A percentile compares a stretch with the other conserved stretches of the same genome.
Evolutionary conservation across 2,329 filamentous ascomycete genomes (phyloP).

Genomic region (Ophiostoma populinum): DNA sequence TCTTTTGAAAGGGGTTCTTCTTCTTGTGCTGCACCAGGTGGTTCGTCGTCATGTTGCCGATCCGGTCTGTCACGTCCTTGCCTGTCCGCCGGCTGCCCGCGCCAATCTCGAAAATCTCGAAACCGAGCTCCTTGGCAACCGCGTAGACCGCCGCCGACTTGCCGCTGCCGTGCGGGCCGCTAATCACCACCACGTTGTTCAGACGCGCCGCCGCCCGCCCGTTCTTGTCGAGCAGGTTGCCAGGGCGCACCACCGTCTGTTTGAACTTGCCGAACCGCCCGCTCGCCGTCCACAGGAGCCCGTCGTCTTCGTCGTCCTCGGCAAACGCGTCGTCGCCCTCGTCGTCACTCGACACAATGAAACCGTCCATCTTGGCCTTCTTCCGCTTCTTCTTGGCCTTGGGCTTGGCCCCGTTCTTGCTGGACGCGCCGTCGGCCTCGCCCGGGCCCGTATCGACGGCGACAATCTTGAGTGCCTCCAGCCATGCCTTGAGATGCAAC

Average conservation of each 20-base stretch:
- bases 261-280: slow-evolving; percentile 22
- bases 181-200: slow-evolving; percentile 69
- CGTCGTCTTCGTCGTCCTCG: slow-evolving; percentile 46
- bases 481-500: slow-evolving; percentile 60
- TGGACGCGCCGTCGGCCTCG: slow-evolving; percentile 18
- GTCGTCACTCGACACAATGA: slow-evolving; percentile 64
- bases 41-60: slow-evolving; percentile 94
- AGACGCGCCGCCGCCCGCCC: slow-evolving; percentile 27
- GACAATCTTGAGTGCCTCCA: slow-evolving; percentile 57
- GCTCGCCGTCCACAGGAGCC: slow-evolving; percentile 24
- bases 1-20: slow-evolving; percentile 1
- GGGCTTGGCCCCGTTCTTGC: slow-evolving; percentile 14
- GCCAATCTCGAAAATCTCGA: slow-evolving; percentile 92
- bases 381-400: slow-evolving; percentile 40
- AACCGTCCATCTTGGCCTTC: slow-evolving; percentile 60
- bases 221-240: slow-evolving; percentile 16
- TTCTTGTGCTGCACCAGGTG: slow-evolving; percentile 55
- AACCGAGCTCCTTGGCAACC: slow-evolving; percentile 77
- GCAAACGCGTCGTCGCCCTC: slow-evolving; percentile 56
- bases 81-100: slow-evolving; percentile 67
- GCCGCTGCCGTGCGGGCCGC: slow-evolving; percentile 75
- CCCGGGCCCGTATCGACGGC: slow-evolving; percentile 48
- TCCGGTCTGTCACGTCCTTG: slow-evolving; percentile 75
- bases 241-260: slow-evolving; percentile 37
- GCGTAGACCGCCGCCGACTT: slow-evolving; percentile 90